phyloP scores from a whole-genome alignment of 352 stramenopile genomes.

The Phytophthora uliginosa region DNA sequence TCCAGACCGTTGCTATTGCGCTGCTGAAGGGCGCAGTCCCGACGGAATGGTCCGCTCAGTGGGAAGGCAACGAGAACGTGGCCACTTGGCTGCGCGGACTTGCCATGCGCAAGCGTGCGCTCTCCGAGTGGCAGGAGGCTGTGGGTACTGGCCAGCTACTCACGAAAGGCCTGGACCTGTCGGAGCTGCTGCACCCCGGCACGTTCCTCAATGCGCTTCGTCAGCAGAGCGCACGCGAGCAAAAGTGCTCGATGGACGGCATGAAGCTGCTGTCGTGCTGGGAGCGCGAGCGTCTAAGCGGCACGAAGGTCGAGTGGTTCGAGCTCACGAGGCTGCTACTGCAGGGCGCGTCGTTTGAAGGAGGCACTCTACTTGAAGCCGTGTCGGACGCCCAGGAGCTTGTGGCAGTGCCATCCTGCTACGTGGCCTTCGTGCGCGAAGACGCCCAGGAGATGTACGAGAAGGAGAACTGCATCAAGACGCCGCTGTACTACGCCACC shows the following conservation, averaged over 20 bases:
- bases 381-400: constrained; percentile 88
- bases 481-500: constrained; percentile 85
- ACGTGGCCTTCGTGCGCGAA: constrained; percentile 83
- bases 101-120: constrained; percentile 81
- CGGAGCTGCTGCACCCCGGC: constrained; percentile 93
- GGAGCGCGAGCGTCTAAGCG: constrained; percentile 75
- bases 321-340: constrained; percentile 85
- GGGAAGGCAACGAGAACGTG: constrained; percentile 82
- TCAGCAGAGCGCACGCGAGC: constrained; percentile 90
- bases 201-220: constrained; percentile 96
- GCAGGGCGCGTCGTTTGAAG: constrained; percentile 91
- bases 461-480: constrained; percentile 80
- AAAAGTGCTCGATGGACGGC: constrained; percentile 91
- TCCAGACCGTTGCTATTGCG: constrained; percentile 80
- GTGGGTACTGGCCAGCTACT: constrained; percentile 74
- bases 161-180: constrained; percentile 83
- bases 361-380: constrained; percentile 80
- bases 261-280: constrained; percentile 93
- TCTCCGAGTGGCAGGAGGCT: constrained; percentile 88
- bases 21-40: constrained; percentile 85
- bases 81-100: constrained; percentile 86
- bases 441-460: constrained; percentile 82
- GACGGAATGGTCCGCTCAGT: constrained; percentile 82
- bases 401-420: constrained; percentile 81
- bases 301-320: constrained; percentile 78